phyloP scores from a whole-genome alignment of 805 yeast genomes.

The Wickerhamiella parazyma region DNA sequence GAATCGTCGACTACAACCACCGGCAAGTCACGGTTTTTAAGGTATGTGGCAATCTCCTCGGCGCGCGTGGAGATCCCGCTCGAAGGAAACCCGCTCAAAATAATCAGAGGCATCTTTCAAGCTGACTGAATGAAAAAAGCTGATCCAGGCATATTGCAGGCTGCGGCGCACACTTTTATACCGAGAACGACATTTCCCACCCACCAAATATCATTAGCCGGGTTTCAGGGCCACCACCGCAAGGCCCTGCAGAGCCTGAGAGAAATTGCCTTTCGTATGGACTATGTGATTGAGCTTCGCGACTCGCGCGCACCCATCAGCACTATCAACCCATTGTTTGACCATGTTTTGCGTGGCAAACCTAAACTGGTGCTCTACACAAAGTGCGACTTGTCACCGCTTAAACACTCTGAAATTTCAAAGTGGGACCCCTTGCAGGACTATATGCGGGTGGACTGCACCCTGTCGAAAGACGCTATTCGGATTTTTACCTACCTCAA shows the following conservation, averaged over 20 bases:
- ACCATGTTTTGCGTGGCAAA: constrained; percentile 43
- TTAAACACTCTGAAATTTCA: constrained; percentile 30
- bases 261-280: constrained; percentile 63
- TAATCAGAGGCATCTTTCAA: constrained; percentile 66
- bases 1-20: constrained; percentile 70
- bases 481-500: constrained; percentile 38
- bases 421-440: constrained; percentile 39
- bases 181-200: constrained; percentile 68
- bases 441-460: constrained; percentile 46
- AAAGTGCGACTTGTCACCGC: constrained; percentile 49
- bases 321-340: constrained; percentile 69
- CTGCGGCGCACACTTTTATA: constrained; percentile 28
- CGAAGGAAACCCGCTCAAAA: constrained; percentile 74
- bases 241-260: constrained; percentile 59
- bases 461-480: constrained; percentile 36
- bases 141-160: background rate
- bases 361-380: constrained; percentile 57
- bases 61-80: constrained; percentile 78
- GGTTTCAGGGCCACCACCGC: constrained; percentile 84
- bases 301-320: constrained; percentile 84
- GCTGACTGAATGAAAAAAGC: background rate
- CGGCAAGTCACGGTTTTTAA: constrained; percentile 27
- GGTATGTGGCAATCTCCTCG: constrained; percentile 36
- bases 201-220: constrained; percentile 54
- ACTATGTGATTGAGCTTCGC: constrained; percentile 68